These are phyloP conservation scores for Massospora cicadina DNA, from an alignment of 371 early-diverging fungal species.

Conservation along the genomic window DNA sequence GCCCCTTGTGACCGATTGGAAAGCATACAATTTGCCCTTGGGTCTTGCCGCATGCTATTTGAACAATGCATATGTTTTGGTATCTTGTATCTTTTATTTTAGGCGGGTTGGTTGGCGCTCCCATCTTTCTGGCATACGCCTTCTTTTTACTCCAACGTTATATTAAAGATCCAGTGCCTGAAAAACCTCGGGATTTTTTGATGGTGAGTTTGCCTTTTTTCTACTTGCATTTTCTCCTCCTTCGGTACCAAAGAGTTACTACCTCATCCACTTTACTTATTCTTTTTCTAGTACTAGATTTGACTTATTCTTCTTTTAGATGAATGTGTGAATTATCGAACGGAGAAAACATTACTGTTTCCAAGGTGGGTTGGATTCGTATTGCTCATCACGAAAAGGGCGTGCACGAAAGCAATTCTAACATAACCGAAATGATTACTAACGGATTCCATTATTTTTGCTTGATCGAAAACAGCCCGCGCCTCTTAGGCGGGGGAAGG, in stretches of 20 bases:
- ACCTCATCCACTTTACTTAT: too few relatives aligned
- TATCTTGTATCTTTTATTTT: background rate
- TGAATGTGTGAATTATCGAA: background rate
- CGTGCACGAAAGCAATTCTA: background rate
- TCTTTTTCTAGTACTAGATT: too few relatives aligned
- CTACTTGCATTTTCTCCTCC: background rate
- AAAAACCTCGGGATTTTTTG: background rate
- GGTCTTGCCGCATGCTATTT: background rate
- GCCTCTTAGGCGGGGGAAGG: slow-evolving; percentile 17
- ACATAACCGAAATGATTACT: background rate
- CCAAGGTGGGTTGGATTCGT: slow-evolving; percentile 4
- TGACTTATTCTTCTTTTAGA: background rate
- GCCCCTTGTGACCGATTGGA: too few relatives aligned
- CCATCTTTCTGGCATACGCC: background rate
- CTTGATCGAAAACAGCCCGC: slow-evolving; percentile 14
- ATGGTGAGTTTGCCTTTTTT: slow-evolving; percentile 4
- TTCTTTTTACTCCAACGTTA: background rate
- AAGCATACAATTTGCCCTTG: too few relatives aligned
- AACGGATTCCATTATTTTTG: slow-evolving; percentile 12
- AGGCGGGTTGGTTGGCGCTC: slow-evolving; percentile 5
- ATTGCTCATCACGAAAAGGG: background rate
- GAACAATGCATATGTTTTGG: background rate
- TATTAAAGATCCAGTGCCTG: background rate
- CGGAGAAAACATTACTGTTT: background rate
- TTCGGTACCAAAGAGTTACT: too few relatives aligned